These are phyloP conservation scores for Microsporum audouinii DNA, from an alignment of 2,329 filamentous ascomycete species.

Conservation along the genomic window DNA sequence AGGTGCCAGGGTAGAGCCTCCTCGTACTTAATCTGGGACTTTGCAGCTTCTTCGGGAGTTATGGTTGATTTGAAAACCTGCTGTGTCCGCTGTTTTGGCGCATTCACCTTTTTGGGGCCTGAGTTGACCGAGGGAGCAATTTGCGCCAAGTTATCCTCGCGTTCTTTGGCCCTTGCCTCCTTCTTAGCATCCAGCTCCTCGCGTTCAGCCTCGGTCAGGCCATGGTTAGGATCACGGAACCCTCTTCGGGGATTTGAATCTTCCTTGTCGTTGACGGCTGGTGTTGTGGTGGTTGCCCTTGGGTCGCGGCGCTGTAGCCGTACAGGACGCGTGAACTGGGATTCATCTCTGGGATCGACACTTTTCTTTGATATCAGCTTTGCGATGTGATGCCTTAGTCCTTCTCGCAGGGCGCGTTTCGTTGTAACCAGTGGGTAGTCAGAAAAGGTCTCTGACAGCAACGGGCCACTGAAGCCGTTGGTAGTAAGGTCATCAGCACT, in stretches of 20 bases:
- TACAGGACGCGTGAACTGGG: slow-evolving; percentile 77
- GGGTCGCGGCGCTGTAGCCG: slow-evolving; percentile 83
- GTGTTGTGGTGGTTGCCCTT: slow-evolving; percentile 46
- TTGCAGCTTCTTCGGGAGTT: slow-evolving; percentile 59
- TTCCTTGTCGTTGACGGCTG: slow-evolving; percentile 27
- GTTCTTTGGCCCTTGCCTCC: slow-evolving; percentile 72
- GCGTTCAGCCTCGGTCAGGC: slow-evolving; percentile 55
- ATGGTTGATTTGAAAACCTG: slow-evolving; percentile 75
- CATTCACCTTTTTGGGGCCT: slow-evolving; percentile 56
- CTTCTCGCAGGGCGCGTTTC: slow-evolving; percentile 66
- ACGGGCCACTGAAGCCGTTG: slow-evolving; percentile 34
- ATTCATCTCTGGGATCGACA: slow-evolving; percentile 61
- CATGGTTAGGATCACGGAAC: slow-evolving; percentile 38
- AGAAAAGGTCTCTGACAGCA: slow-evolving; percentile 31
- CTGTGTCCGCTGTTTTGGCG: slow-evolving; percentile 66
- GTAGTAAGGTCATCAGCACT: slow-evolving; percentile 24
- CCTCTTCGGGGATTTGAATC: slow-evolving; percentile 38
- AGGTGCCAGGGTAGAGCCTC: slow-evolving; percentile 94
- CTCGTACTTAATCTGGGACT: slow-evolving; percentile 63
- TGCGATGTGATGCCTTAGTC: slow-evolving; percentile 77
- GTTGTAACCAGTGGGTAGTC: slow-evolving; percentile 69
- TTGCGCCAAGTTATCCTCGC: slow-evolving; percentile 77
- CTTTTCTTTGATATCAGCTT: slow-evolving; percentile 56
- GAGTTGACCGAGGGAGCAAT: slow-evolving; percentile 72
- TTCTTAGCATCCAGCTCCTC: slow-evolving; percentile 48